Base-by-base conservation (phyloP, 257 asterid species). In the Parsonsia alboflavescens region DNA sequence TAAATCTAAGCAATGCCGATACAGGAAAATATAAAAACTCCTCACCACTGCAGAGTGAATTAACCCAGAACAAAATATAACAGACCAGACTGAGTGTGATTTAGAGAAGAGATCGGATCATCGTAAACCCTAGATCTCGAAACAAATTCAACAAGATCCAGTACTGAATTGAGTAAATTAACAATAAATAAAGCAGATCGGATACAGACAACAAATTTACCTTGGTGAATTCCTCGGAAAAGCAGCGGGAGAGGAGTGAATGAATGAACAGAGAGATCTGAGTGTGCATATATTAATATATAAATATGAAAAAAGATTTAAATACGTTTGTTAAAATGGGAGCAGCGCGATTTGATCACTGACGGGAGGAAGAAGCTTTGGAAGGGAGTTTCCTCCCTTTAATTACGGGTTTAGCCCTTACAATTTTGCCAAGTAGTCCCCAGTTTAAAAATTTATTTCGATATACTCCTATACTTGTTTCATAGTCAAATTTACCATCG, bases 111-210 rank as follows among this genome's bases (percentile, higher is more conserved):
- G 72, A 71, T 70, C 80, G 42, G 76, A 72, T 56, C 76, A 52
- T 16, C 41, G 19, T 6, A 64, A 77, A 71, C 73, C 80, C 77
- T 53, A 77, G 73, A 77, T 77, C 81, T 52, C 52, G 13, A 7
- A 36, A 63, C 9, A 54, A 77, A 77, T 64, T 42, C 41, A 45
- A 52, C 73, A 10, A 64, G 63, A 64, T 77, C 56, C 68, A 63
- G 57, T 1, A 2, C 42, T 36, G 13, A 68, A 46, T n/a, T 21
- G 56, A 45, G 45, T 33, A 46, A 13, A 24, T 10, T 1, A 62
- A 33, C 22, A 62, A 62, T 68, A 17, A 15, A 46, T 4, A 11
- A 2, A 46, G 36, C 54, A 11, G 73, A 68, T 69, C 73, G 57
- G 57, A n/a, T 42, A 5, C 56, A 68, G n/a, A 48, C 56, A 22